Percentiles rank a stretch among this genome's conserved stretches.
Conservation (phyloP, 192 early-diverging fungal species). For the Backusella circina region DNA sequence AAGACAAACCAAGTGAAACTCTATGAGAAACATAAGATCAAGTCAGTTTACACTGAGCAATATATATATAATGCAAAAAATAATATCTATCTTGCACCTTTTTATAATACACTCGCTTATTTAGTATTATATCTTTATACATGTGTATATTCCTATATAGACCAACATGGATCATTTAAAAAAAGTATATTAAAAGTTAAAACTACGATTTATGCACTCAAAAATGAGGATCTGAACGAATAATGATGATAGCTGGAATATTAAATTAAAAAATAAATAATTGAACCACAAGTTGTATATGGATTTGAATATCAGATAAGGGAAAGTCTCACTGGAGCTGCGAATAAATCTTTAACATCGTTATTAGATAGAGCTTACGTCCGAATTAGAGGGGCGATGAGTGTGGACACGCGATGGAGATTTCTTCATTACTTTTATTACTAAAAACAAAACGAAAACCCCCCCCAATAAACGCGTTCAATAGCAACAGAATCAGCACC, state of each 20-base stretch:
- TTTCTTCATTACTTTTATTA: neutral
- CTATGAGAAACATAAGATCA: neutral
- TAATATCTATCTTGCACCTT: neutral
- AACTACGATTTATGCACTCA: neutral
- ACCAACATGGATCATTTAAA: neutral
- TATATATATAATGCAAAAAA: neutral
- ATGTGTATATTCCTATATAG: neutral
- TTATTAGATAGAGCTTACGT: constrained; percentile 1
- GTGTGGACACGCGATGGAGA: constrained; percentile 3
- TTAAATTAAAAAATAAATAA: neutral
- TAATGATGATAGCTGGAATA: neutral
- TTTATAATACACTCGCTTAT: neutral
- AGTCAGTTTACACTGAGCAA: neutral
- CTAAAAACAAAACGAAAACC: neutral
- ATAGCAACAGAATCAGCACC: too few species aligned
- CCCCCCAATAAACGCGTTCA: too few species aligned
- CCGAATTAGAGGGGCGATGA: constrained; percentile 1
- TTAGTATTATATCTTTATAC: neutral
- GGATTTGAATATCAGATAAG: neutral
- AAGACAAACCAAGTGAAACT: neutral
- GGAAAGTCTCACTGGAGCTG: neutral
- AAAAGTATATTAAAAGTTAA: neutral
- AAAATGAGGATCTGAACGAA: neutral
- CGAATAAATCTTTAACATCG: neutral
- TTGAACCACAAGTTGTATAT: neutral